Conservation (phyloP, 495 filamentous ascomycete genomes). For the Symbiotaphrina buchneri region DNA sequence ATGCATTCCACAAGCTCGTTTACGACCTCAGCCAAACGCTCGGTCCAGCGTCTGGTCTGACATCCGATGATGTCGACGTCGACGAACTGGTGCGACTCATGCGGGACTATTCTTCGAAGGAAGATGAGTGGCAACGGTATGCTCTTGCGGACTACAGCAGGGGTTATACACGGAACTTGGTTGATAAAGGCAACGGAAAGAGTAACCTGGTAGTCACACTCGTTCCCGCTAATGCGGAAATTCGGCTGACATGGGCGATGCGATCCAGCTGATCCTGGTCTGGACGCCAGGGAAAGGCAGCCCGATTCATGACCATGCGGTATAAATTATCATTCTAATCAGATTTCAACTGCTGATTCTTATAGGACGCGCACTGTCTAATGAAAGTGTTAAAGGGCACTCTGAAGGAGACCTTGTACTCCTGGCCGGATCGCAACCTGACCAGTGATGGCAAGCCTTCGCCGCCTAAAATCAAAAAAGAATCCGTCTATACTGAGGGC, state of each 20-base stretch:
- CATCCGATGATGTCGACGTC: constrained; percentile 58
- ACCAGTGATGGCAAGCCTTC: constrained; percentile 22
- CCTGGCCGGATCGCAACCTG: constrained; percentile 36
- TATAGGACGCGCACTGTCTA: constrained; percentile 59
- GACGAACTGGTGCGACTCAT: constrained; percentile 42
- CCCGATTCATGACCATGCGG: constrained; percentile 73
- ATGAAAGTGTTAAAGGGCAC: constrained; percentile 56
- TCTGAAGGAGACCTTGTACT: constrained; percentile 60
- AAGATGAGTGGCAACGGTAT: constrained; percentile 48
- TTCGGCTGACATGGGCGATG: neutral
- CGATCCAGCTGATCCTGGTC: constrained; percentile 57
- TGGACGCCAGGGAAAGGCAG: constrained; percentile 78
- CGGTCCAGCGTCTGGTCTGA: constrained; percentile 56
- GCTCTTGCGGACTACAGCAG: constrained; percentile 39
- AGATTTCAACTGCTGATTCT: too few species aligned
- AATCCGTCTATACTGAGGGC: constrained; percentile 29
- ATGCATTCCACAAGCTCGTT: constrained; percentile 52
- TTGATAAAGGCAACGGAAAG: constrained; percentile 80
- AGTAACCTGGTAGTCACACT: constrained; percentile 50
- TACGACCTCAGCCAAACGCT: constrained; percentile 44
- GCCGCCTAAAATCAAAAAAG: constrained; percentile 17
- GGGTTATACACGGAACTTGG: constrained; percentile 69
- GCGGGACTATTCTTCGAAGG: constrained; percentile 41
- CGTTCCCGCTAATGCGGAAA: neutral
- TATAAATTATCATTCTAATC: too few species aligned